Conservation (phyloP, 1,139 yeast genomes). For the Geotrichum restrictum region DNA sequence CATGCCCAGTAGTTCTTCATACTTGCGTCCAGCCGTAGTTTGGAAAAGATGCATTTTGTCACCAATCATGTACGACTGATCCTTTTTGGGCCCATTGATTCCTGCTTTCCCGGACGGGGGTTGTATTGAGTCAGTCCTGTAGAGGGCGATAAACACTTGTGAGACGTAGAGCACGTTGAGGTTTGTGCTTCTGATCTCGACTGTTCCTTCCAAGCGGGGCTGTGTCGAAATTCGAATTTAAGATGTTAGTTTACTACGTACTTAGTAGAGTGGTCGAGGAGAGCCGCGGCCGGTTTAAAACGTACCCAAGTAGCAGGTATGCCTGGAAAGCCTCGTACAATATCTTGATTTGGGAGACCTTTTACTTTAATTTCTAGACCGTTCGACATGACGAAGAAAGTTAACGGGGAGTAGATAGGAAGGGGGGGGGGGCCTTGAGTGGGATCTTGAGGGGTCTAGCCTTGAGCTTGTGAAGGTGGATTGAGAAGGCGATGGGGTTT, state of each 20-base stretch:
- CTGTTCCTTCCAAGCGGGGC: conserved; percentile 42
- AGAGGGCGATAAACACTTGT: conserved; percentile 38
- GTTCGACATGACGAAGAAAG: conserved; percentile 22
- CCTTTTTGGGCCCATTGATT: conserved; percentile 35
- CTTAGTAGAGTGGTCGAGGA: too few species aligned
- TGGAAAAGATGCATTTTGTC: conserved; percentile 33
- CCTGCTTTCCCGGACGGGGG: conserved; percentile 38
- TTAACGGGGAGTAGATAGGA: too few species aligned
- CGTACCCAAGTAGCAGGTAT: conserved; percentile 41
- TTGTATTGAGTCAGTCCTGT: conserved; percentile 40
- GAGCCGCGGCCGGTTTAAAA: too few species aligned
- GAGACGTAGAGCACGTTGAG: conserved; percentile 30
- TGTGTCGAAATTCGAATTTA: conserved; percentile 9
- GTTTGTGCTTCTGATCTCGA: conserved; percentile 38
- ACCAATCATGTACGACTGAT: conserved; percentile 39
- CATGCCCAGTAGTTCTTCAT: conserved; percentile 36
- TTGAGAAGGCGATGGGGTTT: background rate
- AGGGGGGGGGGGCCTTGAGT: too few species aligned
- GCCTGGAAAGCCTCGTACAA: conserved; percentile 44
- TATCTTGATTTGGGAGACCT: conserved; percentile 42
- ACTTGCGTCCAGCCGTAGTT: conserved; percentile 26
- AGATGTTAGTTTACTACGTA: too few species aligned
- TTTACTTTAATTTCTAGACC: conserved; percentile 37
- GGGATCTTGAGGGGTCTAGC: too few species aligned
- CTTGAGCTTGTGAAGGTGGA: too few species aligned